Conservation (phyloP, 192 early-diverging fungal species). For the Umbelopsis ramanniana region DNA sequence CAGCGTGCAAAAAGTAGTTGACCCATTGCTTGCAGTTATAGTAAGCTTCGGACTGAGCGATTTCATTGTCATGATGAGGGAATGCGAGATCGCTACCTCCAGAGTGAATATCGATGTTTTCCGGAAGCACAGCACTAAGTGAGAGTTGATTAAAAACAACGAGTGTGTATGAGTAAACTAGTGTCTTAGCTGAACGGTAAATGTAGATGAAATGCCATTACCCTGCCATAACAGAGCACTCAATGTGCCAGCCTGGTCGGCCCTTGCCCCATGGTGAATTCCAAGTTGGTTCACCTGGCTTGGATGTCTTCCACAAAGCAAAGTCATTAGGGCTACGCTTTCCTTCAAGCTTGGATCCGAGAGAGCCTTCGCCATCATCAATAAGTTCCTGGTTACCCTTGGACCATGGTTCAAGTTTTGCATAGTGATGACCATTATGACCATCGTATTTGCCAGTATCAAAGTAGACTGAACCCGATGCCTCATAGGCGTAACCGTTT, state of each 20-base stretch:
- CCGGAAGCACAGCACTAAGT: constrained; percentile 79
- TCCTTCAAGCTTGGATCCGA: constrained; percentile 66
- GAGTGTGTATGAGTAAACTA: not conserved
- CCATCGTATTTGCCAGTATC: constrained; percentile 85
- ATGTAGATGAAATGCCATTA: not conserved
- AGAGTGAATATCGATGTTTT: constrained; percentile 91
- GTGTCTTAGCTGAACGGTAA: not conserved
- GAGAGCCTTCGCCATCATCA: constrained; percentile 91
- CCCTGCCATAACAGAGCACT: constrained; percentile 97
- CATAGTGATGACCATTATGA: constrained; percentile 85
- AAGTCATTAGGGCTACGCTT: constrained; percentile 85
- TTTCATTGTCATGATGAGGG: constrained; percentile 99
- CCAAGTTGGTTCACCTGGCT: constrained; percentile 95
- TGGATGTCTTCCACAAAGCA: constrained; percentile 95
- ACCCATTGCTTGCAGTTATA: constrained; percentile 94
- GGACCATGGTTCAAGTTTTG: constrained; percentile 92
- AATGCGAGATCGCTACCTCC: constrained; percentile 96
- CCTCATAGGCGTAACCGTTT: constrained; percentile 95
- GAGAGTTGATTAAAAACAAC: too few species aligned
- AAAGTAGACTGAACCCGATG: constrained; percentile 94
- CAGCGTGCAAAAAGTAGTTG: constrained; percentile 98
- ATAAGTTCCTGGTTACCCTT: constrained; percentile 79
- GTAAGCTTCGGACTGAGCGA: constrained; percentile 95
- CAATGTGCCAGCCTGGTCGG: constrained; percentile 99
- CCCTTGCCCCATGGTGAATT: constrained; percentile 91